Base-by-base conservation (phyloP, 352 stramenopile species). In the Phytopythium mirpurense region DNA sequence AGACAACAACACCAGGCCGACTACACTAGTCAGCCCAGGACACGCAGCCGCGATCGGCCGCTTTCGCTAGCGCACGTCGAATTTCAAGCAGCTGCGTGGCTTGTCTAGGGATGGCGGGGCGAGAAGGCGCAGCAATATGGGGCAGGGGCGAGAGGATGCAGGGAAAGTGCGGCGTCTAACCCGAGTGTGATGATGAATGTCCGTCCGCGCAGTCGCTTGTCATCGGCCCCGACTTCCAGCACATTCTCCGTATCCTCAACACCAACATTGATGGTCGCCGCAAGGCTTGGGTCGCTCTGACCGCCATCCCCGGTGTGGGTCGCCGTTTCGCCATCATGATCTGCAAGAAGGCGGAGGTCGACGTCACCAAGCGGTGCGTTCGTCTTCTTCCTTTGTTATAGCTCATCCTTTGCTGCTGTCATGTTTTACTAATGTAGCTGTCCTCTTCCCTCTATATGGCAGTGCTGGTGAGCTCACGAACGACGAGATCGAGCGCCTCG, bases 231-330 rank as follows among this genome's bases (percentile, higher is more conserved):
- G 97, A 99, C 77, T 99, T 99, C 83, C 96, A 99, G 81, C 96
- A 99, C 90, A 99, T 99, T 88, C 91, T 99, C 68, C 97, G 97
- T 99, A 98, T 99, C 82, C 96, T 99, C 68, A 99, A 99, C 86
- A 99, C 97, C 63, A 99, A 99, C 89, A 96, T 99, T 78, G 96
- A 99, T 86, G 97, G 97, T 86, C 96, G 97, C 80, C 88, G 96
- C 68, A 99, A 93, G 77, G 75, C 84, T 51, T 91, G 80, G 83
- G 70, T 91, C 65, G 83, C 83, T 47, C 60, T 93, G 67, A 93
- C 83, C 68, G 63, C 83, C 66, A 89, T 93, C 65, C 74, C 88
- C 67, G 83, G 83, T 90, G 78, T 91, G 46, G 83, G 83, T 73
- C 83, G 80, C 60, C 83, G 83, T 66, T 93, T 93, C 66, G 74